phyloP scores from a whole-genome alignment of 441 rosid genomes.

The Syzygium syzygioides region DNA sequence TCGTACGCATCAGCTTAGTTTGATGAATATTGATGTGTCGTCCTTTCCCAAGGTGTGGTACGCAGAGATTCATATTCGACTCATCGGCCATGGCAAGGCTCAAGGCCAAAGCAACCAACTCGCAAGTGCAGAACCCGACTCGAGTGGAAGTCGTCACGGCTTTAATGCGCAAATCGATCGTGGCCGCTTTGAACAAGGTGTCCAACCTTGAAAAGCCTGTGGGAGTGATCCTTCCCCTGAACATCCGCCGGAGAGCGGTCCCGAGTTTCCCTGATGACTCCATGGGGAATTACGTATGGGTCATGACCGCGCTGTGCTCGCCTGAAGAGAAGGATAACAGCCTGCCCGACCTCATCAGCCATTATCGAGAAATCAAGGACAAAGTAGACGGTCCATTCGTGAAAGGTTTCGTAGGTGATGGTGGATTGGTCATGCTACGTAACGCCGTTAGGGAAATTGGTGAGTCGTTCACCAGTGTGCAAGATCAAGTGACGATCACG shows the following conservation, averaged over 20 bases:
- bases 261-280: constrained; percentile 6
- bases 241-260: constrained; percentile 12
- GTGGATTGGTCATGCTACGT: background rate
- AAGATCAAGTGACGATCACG: constrained; percentile 24
- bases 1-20: too few species aligned
- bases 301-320: constrained; percentile 12
- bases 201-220: background rate
- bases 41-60: background rate
- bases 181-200: background rate
- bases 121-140: constrained; percentile 14
- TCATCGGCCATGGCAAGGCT: constrained; percentile 19
- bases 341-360: constrained; percentile 16
- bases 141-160: constrained; percentile 36
- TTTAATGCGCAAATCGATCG: constrained; percentile 12
- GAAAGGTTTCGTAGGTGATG: constrained; percentile 8
- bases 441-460: constrained; percentile 11
- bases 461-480: background rate
- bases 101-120: constrained; percentile 14
- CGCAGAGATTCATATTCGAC: constrained; percentile 39
- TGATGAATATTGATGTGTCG: too few species aligned
- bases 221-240: constrained; percentile 4
- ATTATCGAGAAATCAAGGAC: constrained; percentile 25
- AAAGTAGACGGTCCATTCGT: constrained; percentile 24
- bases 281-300: constrained; percentile 21
- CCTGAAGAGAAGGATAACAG: background rate